These are phyloP conservation scores for Penicillium sp. DNA, from an alignment of 2,329 filamentous ascomycete genomes.

Conservation along the genomic window DNA sequence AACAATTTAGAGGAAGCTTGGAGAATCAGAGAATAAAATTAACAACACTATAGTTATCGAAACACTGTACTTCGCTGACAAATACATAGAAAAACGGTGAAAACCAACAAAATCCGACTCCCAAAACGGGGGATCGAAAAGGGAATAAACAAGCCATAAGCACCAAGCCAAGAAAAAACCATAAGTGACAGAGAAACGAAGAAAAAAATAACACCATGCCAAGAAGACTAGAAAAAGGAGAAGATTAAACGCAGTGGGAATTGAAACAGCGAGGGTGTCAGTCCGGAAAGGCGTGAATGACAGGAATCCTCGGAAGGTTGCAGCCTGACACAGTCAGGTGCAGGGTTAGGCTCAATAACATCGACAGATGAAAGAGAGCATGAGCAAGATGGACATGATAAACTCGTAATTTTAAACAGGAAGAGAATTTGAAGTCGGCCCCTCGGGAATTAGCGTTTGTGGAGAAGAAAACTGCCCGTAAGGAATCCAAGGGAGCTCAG, in stretches of 20 bases:
- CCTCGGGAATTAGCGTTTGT: constrained; percentile 9
- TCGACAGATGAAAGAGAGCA: constrained; percentile 21
- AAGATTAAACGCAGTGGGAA: constrained; percentile 19
- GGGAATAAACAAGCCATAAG: constrained; percentile 23
- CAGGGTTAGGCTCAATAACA: constrained; percentile 16
- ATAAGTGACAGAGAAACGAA: constrained; percentile 20
- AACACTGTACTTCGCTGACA: constrained; percentile 17
- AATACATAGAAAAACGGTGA: constrained; percentile 13
- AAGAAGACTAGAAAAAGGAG: constrained; percentile 17
- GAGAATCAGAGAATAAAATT: constrained; percentile 13
- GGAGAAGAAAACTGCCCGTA: constrained; percentile 14
- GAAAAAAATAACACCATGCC: constrained; percentile 21
- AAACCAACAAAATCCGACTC: constrained; percentile 9
- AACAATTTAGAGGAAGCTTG: not conserved
- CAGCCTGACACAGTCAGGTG: not conserved
- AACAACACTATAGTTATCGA: constrained; percentile 14
- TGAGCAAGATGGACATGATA: constrained; percentile 26
- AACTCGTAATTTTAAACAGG: constrained; percentile 33
- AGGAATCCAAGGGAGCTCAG: constrained; percentile 17
- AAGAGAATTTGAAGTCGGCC: constrained; percentile 23
- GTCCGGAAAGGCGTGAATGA: constrained; percentile 3
- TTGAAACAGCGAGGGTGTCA: constrained; percentile 15
- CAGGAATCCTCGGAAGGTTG: constrained; percentile 8
- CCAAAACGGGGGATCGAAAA: constrained; percentile 10
- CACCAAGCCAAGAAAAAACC: constrained; percentile 23